A percentile compares a stretch with the other conserved stretches of the same genome.
These are phyloP conservation scores for Taphrina flavorubra DNA, from an alignment of 1,139 yeast genomes.

Conservation along the genomic window DNA sequence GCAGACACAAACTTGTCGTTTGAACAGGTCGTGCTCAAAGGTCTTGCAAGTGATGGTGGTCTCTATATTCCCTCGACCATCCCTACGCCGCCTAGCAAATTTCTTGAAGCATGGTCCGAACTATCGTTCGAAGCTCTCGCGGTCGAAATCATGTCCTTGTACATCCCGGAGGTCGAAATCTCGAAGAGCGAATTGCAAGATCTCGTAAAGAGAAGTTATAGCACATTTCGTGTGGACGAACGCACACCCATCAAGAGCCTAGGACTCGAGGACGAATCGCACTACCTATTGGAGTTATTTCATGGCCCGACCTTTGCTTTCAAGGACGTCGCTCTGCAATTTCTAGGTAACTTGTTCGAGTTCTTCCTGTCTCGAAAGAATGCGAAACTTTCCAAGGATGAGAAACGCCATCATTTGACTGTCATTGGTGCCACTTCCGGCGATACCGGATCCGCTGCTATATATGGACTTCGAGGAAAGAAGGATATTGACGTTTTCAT, in stretches of 20 bases:
- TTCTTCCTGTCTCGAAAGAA: conserved; percentile 83
- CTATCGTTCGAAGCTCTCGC: conserved; percentile 85
- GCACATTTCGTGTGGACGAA: conserved; percentile 83
- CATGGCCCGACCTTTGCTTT: conserved; percentile 99
- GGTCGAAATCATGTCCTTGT: conserved; percentile 78
- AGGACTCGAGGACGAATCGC: conserved; percentile 58
- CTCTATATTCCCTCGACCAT: conserved; percentile 84
- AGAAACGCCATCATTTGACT: conserved; percentile 76
- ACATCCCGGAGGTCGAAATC: conserved; percentile 72
- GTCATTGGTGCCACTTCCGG: conserved; percentile 99
- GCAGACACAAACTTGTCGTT: conserved; percentile 41
- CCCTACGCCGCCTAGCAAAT: conserved; percentile 69
- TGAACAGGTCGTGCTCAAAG: conserved; percentile 61
- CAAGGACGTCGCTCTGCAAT: conserved; percentile 97
- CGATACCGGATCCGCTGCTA: conserved; percentile 99
- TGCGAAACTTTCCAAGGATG: conserved; percentile 61
- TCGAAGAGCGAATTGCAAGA: conserved; percentile 67
- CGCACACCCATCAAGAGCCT: conserved; percentile 81
- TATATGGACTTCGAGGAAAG: conserved; percentile 94
- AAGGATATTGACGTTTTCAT: conserved; percentile 96
- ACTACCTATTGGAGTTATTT: conserved; percentile 86
- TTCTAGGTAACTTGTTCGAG: conserved; percentile 95
- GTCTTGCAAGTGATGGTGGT: conserved; percentile 96
- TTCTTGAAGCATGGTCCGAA: conserved; percentile 70
- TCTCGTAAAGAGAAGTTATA: conserved; percentile 73